Base-by-base conservation (phyloP, 1,284 basidiomycete species). In the Caloboletus firmus region DNA sequence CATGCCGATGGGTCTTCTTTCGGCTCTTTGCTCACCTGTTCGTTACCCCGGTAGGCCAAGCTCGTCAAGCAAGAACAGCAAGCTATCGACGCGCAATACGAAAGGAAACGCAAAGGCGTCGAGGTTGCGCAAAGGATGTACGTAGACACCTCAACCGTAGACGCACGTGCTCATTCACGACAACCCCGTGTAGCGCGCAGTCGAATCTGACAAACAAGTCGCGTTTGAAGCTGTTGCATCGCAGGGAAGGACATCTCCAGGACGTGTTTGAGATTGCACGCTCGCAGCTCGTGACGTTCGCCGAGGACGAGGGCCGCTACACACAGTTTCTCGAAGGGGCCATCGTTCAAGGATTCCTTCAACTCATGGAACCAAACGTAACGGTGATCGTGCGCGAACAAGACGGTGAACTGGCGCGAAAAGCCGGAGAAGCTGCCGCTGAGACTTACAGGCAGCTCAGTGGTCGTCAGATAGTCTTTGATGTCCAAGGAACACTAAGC, bases 151-250 rank as follows among this genome's bases (percentile, higher is more conserved):
- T 1, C 1, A 11, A 39, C 18, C 20, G 5, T 20, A 24, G 1
- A 24, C 10, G 18, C 37, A 8, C 40, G 15, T 26, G 12, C 46
- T 52, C 26, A 41, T 39, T 36, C 49, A 7, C 20, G 17, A 40
- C 31, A 22, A 24, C 35, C 44, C 44, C 22, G 22, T 40, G 1
- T 70, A 99, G 96, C 66, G 87, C 94, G 7, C 93, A 97, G 71
- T 99, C 96, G 4, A 98, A 92, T 35, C 82, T 95, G 58, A 97
- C 94, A 63, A 99, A 99, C 82, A 93, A 92, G 70, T 94, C 95
- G 7, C 92, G 97, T 51, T 82, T 99, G 65, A 87, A 84, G 71
- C 81, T 99, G 28, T 84, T 99, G 18, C 91, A 96, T 70, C 85
- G 89, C 56, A 87, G 95, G 49, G 96, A 99, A 72, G 93, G 98